These are phyloP conservation scores for Neocucurbitaria cava DNA, from an alignment of 2,329 filamentous ascomycete genomes.

Conservation along the genomic window DNA sequence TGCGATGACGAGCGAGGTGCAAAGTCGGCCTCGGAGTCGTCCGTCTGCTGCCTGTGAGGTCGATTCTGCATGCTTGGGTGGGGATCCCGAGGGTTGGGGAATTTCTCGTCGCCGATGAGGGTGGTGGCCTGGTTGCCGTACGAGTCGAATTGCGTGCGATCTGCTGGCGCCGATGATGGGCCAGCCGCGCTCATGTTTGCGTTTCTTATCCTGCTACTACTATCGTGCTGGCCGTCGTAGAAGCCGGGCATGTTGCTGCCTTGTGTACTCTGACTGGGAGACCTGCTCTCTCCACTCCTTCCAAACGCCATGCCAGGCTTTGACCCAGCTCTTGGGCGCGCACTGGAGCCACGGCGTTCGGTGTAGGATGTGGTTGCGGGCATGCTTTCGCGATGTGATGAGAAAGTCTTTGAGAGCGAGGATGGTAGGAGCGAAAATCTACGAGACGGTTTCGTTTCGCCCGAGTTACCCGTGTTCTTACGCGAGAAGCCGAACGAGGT, in stretches of 20 bases:
- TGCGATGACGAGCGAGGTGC: slow-evolving; percentile 17
- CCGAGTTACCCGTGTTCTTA: slow-evolving; percentile 52
- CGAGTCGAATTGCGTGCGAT: slow-evolving; percentile 47
- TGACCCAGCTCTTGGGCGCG: slow-evolving; percentile 39
- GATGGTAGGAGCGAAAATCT: slow-evolving; percentile 60
- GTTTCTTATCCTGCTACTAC: slow-evolving; percentile 32
- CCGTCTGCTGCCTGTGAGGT: slow-evolving; percentile 37
- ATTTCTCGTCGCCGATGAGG: slow-evolving; percentile 47
- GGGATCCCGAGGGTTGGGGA: slow-evolving; percentile 40
- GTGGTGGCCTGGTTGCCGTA: slow-evolving; percentile 19
- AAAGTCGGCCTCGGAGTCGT: slow-evolving; percentile 45
- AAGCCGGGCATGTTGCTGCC: slow-evolving; percentile 53
- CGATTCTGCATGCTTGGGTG: slow-evolving; percentile 37
- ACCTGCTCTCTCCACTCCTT: slow-evolving; percentile 49
- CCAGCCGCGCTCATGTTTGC: slow-evolving; percentile 21
- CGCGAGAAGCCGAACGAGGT: slow-evolving; percentile 59
- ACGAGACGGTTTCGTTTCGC: slow-evolving; percentile 50
- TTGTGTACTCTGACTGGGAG: slow-evolving; percentile 55
- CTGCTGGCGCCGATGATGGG: slow-evolving; percentile 45
- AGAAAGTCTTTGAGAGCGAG: slow-evolving; percentile 56
- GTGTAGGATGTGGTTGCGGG: slow-evolving; percentile 38
- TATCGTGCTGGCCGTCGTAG: slow-evolving; percentile 51
- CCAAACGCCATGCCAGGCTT: slow-evolving; percentile 53
- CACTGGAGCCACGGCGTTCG: slow-evolving; percentile 44
- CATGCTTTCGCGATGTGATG: slow-evolving; percentile 45